Evolutionary conservation across 1,284 basidiomycete genomes (phyloP), one percentile per base, ranked within the genome.

Genomic region (Fomitopsis pinicola): DNA sequence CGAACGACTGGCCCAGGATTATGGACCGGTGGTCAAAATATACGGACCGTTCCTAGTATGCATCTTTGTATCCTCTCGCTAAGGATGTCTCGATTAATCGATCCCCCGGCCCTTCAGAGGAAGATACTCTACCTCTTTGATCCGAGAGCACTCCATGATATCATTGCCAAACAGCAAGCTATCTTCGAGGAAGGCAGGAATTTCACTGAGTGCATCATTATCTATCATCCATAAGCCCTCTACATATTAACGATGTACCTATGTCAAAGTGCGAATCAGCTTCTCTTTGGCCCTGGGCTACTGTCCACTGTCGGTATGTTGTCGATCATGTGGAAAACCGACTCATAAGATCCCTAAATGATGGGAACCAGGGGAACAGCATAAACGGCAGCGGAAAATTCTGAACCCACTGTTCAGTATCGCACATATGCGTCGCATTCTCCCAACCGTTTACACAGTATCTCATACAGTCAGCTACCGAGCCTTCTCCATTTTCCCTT

Each of bases 131-230:
- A 66, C 33, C 60, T 68, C 4, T 70, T 60, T 44, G 69, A 71
- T 60, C 74, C 78, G 0, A 72, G 70, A 54, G 76, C 77, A 0
- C 59, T 80, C 42, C 71, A 80, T 46, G 70, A 74, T 48, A 73
- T 80, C 30, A 28, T 79, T 7, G 69, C 79, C 55, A 79, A 80
- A 67, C 78, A 73, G 64, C 73, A 67, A 38, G 62, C 71, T 42
- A 59, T 60, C 0, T 75, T 69, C 59, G 78, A 80, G 64, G 74
- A 78, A 59, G 67, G 65, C 3, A 60, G 14, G 14, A 64, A 48
- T 35, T 64, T 65, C 44, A 62, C 67, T 26, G 52, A 59, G 71
- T 73, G 58, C 28, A 54, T 6, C 12, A 28, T 17, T 12, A n/a
- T 30, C n/a, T 54, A 30, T 22, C 33, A 33, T 33, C 19, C 40